Conservation (phyloP, 129 eudicot species). For the Artemisia tridentata region DNA sequence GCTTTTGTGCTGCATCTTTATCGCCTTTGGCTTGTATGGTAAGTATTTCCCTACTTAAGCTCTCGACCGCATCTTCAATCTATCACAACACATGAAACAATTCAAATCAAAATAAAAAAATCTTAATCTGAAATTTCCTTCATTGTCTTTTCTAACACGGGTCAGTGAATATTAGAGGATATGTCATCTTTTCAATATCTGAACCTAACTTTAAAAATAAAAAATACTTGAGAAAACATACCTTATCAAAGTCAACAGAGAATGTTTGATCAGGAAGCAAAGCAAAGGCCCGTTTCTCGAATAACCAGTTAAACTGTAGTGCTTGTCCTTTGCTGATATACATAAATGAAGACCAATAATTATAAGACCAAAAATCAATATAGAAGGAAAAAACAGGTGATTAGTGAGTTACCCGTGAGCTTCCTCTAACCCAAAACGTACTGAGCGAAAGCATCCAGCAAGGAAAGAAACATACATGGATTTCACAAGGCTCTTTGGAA, state of each 20-base stretch:
- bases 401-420: slow-evolving; percentile 82
- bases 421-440: slow-evolving; percentile 91
- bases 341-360: not conserved
- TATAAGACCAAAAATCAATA: not conserved
- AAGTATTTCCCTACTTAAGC: slow-evolving; percentile 83
- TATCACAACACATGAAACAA: slow-evolving; percentile 23
- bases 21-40: slow-evolving; percentile 88
- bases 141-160: not conserved
- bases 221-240: slow-evolving; percentile 15
- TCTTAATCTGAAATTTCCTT: not conserved
- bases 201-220: not conserved
- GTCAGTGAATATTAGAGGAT: not conserved
- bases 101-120: not conserved
- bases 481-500: slow-evolving; percentile 59
- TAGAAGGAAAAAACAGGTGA: slow-evolving; percentile 13
- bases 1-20: slow-evolving; percentile 61
- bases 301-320: slow-evolving; percentile 86
- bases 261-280: slow-evolving; percentile 66
- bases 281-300: slow-evolving; percentile 72
- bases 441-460: slow-evolving; percentile 97
- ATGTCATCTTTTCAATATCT: not conserved
- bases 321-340: slow-evolving; percentile 87
- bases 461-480: slow-evolving; percentile 91
- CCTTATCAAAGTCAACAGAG: slow-evolving; percentile 85
- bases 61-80: slow-evolving; percentile 77